Conservation (phyloP, 768 basidiomycete genomes). For the Mycena venus region DNA sequence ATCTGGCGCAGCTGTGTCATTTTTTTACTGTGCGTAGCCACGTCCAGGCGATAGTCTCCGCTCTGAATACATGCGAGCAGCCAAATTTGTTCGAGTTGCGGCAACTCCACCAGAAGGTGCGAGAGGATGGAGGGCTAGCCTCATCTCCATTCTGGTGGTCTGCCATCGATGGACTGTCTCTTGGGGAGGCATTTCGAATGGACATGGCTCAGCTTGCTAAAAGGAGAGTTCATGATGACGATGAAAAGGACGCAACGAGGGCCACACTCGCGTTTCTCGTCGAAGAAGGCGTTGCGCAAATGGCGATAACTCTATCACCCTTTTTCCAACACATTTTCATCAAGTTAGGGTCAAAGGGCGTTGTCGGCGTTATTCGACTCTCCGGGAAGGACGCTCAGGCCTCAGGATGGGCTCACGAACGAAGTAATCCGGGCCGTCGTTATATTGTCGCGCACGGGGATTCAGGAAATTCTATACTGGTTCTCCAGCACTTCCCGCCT, state of each 20-base stretch:
- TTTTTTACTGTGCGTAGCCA: too few relatives aligned
- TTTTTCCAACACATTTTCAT: conserved; percentile 88
- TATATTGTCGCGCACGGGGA: conserved; percentile 66
- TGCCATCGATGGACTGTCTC: conserved; percentile 70
- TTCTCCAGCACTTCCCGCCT: conserved; percentile 83
- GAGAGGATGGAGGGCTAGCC: conserved; percentile 54
- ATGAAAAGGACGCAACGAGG: conserved; percentile 39
- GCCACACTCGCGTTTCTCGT: conserved; percentile 70
- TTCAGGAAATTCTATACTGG: conserved; percentile 60
- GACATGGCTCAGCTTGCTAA: conserved; percentile 74
- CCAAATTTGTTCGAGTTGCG: conserved; percentile 89
- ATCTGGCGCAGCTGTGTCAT: conserved; percentile 66
- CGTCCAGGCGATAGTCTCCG: too few relatives aligned
- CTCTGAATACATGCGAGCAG: too few relatives aligned
- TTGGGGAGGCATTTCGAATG: conserved; percentile 76
- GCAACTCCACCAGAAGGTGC: conserved; percentile 62
- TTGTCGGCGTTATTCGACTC: conserved; percentile 73
- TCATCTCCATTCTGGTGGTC: conserved; percentile 75
- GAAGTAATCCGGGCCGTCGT: conserved; percentile 61
- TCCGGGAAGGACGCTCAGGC: conserved; percentile 51
- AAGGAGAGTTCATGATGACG: conserved; percentile 55
- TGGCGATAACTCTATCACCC: conserved; percentile 86
- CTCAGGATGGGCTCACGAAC: conserved; percentile 66
- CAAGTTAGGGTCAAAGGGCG: conserved; percentile 84
- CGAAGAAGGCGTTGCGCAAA: conserved; percentile 81